Conservation (phyloP, 2,329 filamentous ascomycete species). For the Colletotrichum orchidophilum region DNA sequence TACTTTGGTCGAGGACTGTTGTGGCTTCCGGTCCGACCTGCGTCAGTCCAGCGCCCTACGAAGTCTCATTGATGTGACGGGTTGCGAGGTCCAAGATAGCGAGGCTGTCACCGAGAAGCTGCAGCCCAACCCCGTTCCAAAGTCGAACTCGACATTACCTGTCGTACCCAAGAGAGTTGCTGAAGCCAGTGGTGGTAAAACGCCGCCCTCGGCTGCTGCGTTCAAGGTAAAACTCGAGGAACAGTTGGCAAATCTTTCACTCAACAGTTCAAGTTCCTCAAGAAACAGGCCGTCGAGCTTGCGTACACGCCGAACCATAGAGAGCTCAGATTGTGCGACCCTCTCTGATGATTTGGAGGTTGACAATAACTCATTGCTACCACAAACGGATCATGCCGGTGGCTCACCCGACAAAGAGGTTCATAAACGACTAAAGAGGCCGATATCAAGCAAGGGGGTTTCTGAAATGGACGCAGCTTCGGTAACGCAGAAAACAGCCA, state of each 20-base stretch:
- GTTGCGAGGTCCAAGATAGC: slow-evolving; percentile 69
- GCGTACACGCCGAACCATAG: slow-evolving; percentile 33
- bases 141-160: neutral
- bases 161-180: slow-evolving; percentile 21
- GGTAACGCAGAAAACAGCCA: neutral
- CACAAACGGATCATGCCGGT: neutral
- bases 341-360: slow-evolving; percentile 20
- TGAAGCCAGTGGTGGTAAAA: neutral
- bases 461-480: neutral
- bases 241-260: slow-evolving; percentile 26
- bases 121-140: slow-evolving; percentile 7
- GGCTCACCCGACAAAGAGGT: slow-evolving; percentile 11
- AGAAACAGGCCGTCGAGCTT: slow-evolving; percentile 18
- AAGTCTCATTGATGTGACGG: slow-evolving; percentile 78
- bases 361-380: slow-evolving; percentile 23
- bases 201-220: slow-evolving; percentile 35
- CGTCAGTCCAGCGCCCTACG: slow-evolving; percentile 77
- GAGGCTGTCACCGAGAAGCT: slow-evolving; percentile 32
- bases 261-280: neutral
- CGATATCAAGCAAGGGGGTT: neutral
- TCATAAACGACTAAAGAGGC: neutral
- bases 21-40: slow-evolving; percentile 77
- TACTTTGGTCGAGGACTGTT: slow-evolving; percentile 87
- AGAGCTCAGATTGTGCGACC: neutral
- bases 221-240: slow-evolving; percentile 13